phyloP scores from a whole-genome alignment of 257 asterid species.

The Fraxinus excelsior region DNA sequence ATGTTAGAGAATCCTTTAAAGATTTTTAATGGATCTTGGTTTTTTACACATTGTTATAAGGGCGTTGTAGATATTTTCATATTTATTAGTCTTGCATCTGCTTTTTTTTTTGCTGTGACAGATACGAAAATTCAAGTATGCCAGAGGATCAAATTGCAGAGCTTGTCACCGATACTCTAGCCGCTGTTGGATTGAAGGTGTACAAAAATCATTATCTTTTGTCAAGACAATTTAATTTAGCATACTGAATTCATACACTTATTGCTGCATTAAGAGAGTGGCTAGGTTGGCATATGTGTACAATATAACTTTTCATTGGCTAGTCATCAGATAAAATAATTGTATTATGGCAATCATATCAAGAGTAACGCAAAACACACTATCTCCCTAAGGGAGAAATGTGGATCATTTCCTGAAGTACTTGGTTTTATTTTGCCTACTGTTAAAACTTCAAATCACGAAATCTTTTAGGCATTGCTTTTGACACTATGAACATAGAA shows the following conservation, averaged over 20 bases:
- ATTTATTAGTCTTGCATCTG: constrained; percentile 6
- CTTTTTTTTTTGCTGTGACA: constrained; percentile 28
- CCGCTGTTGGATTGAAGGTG: constrained; percentile 98
- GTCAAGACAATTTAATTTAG: constrained; percentile 9
- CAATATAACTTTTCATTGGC: background rate
- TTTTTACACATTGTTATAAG: background rate
- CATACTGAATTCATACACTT: background rate
- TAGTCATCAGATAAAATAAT: background rate
- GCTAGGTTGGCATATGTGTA: background rate
- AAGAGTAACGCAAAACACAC: background rate
- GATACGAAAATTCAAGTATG: constrained; percentile 93
- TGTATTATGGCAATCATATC: constrained; percentile 5
- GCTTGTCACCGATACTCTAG: constrained; percentile 91
- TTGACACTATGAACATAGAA: background rate
- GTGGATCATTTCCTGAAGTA: background rate
- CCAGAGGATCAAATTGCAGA: constrained; percentile 74
- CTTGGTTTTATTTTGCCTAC: constrained; percentile 20
- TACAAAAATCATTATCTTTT: constrained; percentile 17
- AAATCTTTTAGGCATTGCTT: background rate
- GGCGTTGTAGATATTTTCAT: constrained; percentile 5
- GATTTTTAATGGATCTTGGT: constrained; percentile 2
- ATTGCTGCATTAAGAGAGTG: constrained; percentile 6
- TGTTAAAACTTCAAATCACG: background rate
- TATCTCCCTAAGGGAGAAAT: background rate
- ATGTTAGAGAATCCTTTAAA: background rate